phyloP scores from a whole-genome alignment of 31 red algal genomes.

The Porphyra umbilicalis region DNA sequence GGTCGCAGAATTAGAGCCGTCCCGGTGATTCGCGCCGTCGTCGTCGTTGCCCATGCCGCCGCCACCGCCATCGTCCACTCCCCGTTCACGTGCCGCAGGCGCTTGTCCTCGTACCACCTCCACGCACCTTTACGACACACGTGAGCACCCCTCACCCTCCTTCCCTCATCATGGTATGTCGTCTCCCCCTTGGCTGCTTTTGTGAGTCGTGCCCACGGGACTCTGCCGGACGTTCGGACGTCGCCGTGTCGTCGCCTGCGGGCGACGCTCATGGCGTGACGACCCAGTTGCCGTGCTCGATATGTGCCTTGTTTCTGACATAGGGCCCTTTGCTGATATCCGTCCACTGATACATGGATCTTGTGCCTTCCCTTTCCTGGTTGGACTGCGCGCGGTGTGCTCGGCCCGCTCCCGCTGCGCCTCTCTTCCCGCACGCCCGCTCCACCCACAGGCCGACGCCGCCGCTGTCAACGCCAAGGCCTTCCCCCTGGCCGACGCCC shows the following conservation, averaged over 20 bases:
- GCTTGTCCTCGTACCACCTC: too few species aligned
- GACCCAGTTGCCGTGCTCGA: neutral
- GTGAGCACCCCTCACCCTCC: too few species aligned
- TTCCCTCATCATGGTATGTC: neutral
- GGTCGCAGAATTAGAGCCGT: too few species aligned
- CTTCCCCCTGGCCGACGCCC: conserved; percentile 79
- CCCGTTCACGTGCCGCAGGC: too few species aligned
- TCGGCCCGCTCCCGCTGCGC: neutral
- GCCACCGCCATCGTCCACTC: too few species aligned
- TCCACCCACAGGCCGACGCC: neutral
- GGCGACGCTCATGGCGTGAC: neutral
- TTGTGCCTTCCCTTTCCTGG: neutral
- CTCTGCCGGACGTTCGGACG: neutral
- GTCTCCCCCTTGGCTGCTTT: neutral
- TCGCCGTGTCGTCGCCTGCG: neutral
- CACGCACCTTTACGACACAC: too few species aligned
- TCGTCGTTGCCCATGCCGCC: too few species aligned
- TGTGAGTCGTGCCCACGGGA: neutral
- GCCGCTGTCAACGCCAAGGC: conserved; percentile 56
- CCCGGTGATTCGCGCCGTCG: too few species aligned
- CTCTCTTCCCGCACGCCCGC: neutral
- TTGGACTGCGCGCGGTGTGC: neutral
- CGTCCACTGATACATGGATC: neutral
- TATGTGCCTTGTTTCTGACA: neutral
- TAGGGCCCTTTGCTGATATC: neutral